Evolutionary conservation across 495 filamentous ascomycete genomes (phyloP).

Genomic region (Penicillium tannophilum): DNA sequence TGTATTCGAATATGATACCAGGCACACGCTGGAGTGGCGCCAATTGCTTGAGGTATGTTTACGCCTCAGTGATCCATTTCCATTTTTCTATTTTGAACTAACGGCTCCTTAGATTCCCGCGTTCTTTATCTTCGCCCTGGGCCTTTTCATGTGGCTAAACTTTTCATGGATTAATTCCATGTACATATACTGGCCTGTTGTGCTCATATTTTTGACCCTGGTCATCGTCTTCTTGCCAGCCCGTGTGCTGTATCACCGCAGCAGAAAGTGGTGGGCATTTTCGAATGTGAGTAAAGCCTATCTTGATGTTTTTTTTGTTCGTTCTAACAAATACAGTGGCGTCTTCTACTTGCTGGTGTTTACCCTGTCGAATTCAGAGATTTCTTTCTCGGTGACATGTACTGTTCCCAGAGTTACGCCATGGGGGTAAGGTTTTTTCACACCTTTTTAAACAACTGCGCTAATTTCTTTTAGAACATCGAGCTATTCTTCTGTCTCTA

Average conservation of each 20-base stretch:
- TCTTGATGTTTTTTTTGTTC: not conserved
- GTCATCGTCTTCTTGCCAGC: slow-evolving; percentile 74
- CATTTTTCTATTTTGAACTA: not conserved
- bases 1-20: slow-evolving; percentile 92
- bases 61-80: not conserved
- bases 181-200: slow-evolving; percentile 87
- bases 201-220: slow-evolving; percentile 68
- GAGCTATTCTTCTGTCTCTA: slow-evolving; percentile 96
- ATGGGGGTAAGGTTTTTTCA: slow-evolving; percentile 66
- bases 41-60: slow-evolving; percentile 70
- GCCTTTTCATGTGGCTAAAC: slow-evolving; percentile 83
- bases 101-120: slow-evolving; percentile 61
- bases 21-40: slow-evolving; percentile 84
- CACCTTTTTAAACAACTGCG: not conserved
- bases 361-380: slow-evolving; percentile 96
- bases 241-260: slow-evolving; percentile 72
- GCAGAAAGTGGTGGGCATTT: slow-evolving; percentile 80
- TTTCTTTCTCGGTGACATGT: slow-evolving; percentile 97
- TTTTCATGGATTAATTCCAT: slow-evolving; percentile 70
- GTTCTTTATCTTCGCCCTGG: slow-evolving; percentile 75
- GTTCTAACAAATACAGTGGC: slow-evolving; percentile 62
- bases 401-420: slow-evolving; percentile 89
- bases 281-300: slow-evolving; percentile 66
- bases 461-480: slow-evolving; percentile 65
- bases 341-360: slow-evolving; percentile 78